A percentile compares a stretch with the other conserved stretches of the same genome.
These are phyloP conservation scores for Lablab purpureus DNA, from an alignment of 306 rosid genomes.

Conservation along the genomic window DNA sequence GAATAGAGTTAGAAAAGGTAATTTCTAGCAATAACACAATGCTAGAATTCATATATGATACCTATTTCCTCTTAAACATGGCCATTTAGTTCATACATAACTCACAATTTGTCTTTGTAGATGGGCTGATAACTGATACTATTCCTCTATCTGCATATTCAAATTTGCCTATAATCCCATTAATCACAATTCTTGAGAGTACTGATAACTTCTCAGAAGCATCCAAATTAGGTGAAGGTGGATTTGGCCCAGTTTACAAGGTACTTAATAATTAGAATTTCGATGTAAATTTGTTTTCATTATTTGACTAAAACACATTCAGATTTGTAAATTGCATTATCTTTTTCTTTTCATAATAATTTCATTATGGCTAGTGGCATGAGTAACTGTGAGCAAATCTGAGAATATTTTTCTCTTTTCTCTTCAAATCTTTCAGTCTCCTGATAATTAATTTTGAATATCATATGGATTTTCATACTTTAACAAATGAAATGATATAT, in stretches of 20 bases:
- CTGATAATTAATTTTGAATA: too few relatives aligned
- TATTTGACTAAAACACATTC: background rate
- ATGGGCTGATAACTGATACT: background rate
- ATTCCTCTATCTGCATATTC: background rate
- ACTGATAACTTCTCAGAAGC: slow-evolving; percentile 46
- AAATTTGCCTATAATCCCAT: background rate
- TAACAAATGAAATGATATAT: too few relatives aligned
- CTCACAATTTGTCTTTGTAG: background rate
- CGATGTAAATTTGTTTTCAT: background rate
- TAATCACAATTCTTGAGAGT: background rate
- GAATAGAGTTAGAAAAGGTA: slow-evolving; percentile 14
- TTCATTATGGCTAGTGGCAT: too few relatives aligned
- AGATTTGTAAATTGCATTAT: too few relatives aligned
- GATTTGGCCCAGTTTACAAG: background rate
- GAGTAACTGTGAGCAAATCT: too few relatives aligned
- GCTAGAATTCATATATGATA: background rate
- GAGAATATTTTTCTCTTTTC: too few relatives aligned
- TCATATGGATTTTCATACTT: too few relatives aligned
- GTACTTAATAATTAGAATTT: slow-evolving; percentile 13
- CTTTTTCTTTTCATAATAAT: too few relatives aligned
- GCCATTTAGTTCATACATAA: background rate
- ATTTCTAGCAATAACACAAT: background rate
- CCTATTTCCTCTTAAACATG: background rate
- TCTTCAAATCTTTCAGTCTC: too few relatives aligned
- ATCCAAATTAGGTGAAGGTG: slow-evolving; percentile 64